Conservation (phyloP, 2,329 filamentous ascomycete species). For the Elsinoe perseae region DNA sequence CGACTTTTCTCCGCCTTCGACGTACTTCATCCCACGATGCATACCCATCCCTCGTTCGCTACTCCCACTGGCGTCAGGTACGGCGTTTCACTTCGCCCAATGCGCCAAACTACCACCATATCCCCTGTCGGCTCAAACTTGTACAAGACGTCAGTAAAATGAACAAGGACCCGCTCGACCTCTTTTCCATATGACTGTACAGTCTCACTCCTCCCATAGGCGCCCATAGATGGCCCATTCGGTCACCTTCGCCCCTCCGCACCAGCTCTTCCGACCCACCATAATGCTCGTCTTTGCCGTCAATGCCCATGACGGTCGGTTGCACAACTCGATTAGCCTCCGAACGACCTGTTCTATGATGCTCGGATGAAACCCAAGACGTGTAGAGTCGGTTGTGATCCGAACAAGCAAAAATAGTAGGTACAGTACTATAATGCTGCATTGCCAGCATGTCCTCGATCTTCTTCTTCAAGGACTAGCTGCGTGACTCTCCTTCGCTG, state of each 20-base stretch:
- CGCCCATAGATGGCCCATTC: constrained; percentile 7
- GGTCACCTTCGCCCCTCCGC: constrained; percentile 6
- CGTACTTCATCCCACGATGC: constrained; percentile 9
- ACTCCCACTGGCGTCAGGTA: constrained; percentile 2
- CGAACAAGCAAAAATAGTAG: not conserved
- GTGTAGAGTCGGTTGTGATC: constrained; percentile 10
- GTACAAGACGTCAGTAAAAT: constrained; percentile 13
- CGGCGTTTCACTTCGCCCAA: constrained; percentile 2
- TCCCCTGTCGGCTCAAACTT: constrained; percentile 6
- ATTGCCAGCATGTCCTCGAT: not conserved
- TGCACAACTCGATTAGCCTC: constrained; percentile 8
- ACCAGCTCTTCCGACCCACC: constrained; percentile 2
- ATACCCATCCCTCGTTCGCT: not conserved
- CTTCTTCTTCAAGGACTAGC: constrained; percentile 8
- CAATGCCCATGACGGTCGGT: constrained; percentile 6
- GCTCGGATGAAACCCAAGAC: constrained; percentile 5
- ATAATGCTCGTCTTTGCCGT: not conserved
- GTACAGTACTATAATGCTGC: constrained; percentile 15
- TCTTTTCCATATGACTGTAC: constrained; percentile 5
- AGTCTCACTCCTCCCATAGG: constrained; percentile 5
- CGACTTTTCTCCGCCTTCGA: constrained; percentile 17
- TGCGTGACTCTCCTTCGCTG: constrained; percentile 14
- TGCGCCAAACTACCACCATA: constrained; percentile 1
- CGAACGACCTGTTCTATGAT: constrained; percentile 4
- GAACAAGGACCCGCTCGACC: constrained; percentile 6